Evolutionary conservation across 2,329 filamentous ascomycete genomes (phyloP), one percentile per base, ranked within the genome.

Genomic region (Cladosporium sp.): DNA sequence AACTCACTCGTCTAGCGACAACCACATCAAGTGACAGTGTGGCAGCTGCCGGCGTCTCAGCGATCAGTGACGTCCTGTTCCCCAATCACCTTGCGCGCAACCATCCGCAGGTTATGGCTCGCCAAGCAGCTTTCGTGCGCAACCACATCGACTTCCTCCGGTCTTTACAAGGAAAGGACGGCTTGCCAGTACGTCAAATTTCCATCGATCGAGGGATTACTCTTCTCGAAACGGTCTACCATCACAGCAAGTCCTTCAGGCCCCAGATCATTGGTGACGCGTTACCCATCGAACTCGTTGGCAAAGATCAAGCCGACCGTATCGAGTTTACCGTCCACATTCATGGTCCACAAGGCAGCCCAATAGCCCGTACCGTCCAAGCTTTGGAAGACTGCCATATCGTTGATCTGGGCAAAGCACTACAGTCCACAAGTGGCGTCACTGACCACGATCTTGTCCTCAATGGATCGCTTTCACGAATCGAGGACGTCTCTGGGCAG

Each of bases 361-460:
- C 68, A 13, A 67, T 64, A 25, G 57, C 46, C 3, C 54, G 54
- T 7, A 58, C 60, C 1, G 65, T 68, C 30, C 62, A 63, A 2
- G 65, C 73, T 23, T 67, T 64, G 36, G 68, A 53, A 36, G 56
- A 65, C 23, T 65, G 63, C 32, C 54, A 58, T 30, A 46, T 74
- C 14, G 63, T 65, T 11, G 68, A 74, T 28, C 69, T 76, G 10
- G 65, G 58, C 11, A 63, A 60, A 14, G 66, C 64, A 8, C 64
- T 76, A 21, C 70, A 68, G 10, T 59, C 63, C 5, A 56, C 68
- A 23, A 74, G 72, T n/a, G 71, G 70, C 10, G 65, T 73, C 14
- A 39, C 53, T 5, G 64, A 69, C 13, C 63, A 65, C 23, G 57
- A 65, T 32, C 63, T 65, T 46, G 63, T 65, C 21, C 63, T 57